Evolutionary conservation across 768 basidiomycete genomes (phyloP).

Genomic region (Hysterangium stoloniferum): DNA sequence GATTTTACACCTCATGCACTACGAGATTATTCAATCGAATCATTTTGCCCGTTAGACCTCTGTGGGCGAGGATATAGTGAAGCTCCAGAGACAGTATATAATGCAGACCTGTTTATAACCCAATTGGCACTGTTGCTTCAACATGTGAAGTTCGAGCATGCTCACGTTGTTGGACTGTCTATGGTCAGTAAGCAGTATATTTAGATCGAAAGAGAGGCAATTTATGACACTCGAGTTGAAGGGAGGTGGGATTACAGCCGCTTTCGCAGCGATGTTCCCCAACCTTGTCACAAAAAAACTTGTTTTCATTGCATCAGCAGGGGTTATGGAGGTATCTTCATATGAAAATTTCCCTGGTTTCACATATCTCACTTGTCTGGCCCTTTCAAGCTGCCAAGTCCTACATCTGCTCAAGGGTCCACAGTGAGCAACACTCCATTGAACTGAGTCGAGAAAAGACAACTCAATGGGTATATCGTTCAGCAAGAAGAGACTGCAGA

Average conservation of each 20-base stretch:
- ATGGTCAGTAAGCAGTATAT: conserved; percentile 46
- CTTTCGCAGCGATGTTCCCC: conserved; percentile 67
- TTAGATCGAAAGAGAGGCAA: neutral
- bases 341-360: conserved; percentile 19
- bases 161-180: conserved; percentile 60
- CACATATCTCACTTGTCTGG: too few species aligned
- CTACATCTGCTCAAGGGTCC: neutral
- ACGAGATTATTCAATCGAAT: neutral
- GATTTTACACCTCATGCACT: neutral
- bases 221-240: conserved; percentile 19
- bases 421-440: neutral
- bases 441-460: neutral
- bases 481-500: neutral
- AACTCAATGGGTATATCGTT: neutral
- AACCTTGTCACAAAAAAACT: conserved; percentile 59
- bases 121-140: conserved; percentile 84
- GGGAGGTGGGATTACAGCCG: conserved; percentile 69
- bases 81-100: conserved; percentile 63
- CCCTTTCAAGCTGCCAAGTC: too few species aligned
- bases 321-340: conserved; percentile 40
- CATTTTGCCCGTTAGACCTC: conserved; percentile 40
- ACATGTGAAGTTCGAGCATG: conserved; percentile 62
- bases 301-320: conserved; percentile 60
- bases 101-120: conserved; percentile 54
- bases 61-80: conserved; percentile 82